These are phyloP conservation scores for Sclerotiophoma versabilis DNA, from an alignment of 2,329 filamentous ascomycete genomes.

Conservation along the genomic window DNA sequence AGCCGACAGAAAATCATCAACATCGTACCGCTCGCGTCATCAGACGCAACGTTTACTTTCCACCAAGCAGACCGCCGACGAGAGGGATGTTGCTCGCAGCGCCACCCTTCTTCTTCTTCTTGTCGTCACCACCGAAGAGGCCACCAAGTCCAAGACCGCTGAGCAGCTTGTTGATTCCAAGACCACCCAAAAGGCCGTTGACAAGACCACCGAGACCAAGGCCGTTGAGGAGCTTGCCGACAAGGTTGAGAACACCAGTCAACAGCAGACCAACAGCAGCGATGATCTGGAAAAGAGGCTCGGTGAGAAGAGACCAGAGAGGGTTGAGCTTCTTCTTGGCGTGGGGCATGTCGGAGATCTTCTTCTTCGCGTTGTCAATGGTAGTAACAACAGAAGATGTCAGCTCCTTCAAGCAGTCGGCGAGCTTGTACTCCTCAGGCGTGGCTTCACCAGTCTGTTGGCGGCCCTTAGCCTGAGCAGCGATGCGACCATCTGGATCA, in stretches of 20 bases:
- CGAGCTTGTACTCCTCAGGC: conserved; percentile 83
- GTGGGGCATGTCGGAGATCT: conserved; percentile 89
- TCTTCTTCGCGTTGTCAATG: conserved; percentile 87
- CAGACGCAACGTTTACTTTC: conserved; percentile 32
- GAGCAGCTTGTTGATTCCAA: conserved; percentile 78
- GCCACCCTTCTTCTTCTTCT: conserved; percentile 60
- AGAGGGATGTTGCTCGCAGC: conserved; percentile 51
- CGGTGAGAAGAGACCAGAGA: conserved; percentile 80
- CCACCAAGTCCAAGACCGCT: conserved; percentile 72
- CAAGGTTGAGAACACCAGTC: conserved; percentile 81
- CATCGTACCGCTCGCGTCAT: conserved; percentile 11
- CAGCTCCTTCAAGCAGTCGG: conserved; percentile 84
- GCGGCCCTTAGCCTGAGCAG: conserved; percentile 83
- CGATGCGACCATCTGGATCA: conserved; percentile 87
- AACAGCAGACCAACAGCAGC: conserved; percentile 86
- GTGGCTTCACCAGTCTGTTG: conserved; percentile 76
- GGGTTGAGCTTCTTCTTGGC: conserved; percentile 95
- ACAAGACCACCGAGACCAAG: conserved; percentile 84
- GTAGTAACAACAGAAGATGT: conserved; percentile 81
- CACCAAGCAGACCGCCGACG: conserved; percentile 58
- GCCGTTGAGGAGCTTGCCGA: conserved; percentile 79
- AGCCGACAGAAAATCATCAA: conserved; percentile 23
- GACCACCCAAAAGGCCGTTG: conserved; percentile 76
- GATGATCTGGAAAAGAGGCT: conserved; percentile 91
- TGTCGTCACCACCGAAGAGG: conserved; percentile 61